Conservation (phyloP, 176 grass and related monocot genomes). For the Bromus sterilis region DNA sequence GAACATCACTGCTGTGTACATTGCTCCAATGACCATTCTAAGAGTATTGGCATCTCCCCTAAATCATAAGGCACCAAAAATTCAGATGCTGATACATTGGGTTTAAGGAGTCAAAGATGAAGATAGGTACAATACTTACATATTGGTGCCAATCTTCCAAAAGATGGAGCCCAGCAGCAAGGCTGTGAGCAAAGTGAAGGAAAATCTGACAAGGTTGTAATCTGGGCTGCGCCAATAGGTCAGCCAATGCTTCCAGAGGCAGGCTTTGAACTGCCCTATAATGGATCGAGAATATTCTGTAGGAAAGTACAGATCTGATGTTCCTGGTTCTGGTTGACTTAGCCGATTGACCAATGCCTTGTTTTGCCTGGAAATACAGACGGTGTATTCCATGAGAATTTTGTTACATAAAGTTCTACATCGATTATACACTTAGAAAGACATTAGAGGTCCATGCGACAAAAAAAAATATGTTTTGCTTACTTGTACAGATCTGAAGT, state of each 20-base stretch:
- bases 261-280: conserved; percentile 73
- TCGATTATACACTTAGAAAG: neutral
- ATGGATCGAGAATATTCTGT: conserved; percentile 66
- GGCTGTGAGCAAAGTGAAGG: conserved; percentile 89
- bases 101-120: neutral
- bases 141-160: conserved; percentile 81
- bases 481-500: conserved; percentile 71
- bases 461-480: conserved; percentile 14
- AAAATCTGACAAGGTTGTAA: conserved; percentile 92
- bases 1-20: conserved; percentile 93
- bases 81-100: conserved; percentile 1
- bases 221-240: conserved; percentile 96
- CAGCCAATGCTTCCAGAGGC: conserved; percentile 96
- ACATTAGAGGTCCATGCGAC: neutral
- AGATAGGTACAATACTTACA: conserved; percentile 32
- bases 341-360: conserved; percentile 61
- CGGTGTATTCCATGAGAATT: conserved; percentile 14
- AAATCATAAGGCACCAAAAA: conserved; percentile 19
- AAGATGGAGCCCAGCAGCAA: conserved; percentile 89
- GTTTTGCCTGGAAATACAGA: conserved; percentile 48
- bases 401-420: conserved; percentile 8
- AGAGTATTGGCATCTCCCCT: conserved; percentile 69
- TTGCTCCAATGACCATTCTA: conserved; percentile 80
- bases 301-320: conserved; percentile 81
- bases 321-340: conserved; percentile 51